phyloP scores from a whole-genome alignment of 2,329 filamentous ascomycete genomes.

The Fonsecaea nubica region DNA sequence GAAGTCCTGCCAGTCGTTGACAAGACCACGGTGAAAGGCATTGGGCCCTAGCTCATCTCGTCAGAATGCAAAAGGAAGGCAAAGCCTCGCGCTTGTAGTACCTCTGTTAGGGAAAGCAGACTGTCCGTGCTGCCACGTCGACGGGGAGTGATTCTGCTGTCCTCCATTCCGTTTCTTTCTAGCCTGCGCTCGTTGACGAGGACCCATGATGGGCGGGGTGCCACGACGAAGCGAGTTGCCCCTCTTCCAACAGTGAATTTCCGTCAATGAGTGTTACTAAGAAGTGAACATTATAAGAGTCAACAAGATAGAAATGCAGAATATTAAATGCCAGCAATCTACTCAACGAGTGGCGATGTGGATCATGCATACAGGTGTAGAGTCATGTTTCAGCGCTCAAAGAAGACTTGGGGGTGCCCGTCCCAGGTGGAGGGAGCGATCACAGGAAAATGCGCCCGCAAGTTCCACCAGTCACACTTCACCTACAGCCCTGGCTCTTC shows the following conservation, averaged over 20 bases:
- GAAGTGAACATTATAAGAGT: background rate
- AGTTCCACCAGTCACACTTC: constrained; percentile 9
- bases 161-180: constrained; percentile 34
- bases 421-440: background rate
- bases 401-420: background rate
- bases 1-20: constrained; percentile 32
- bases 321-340: background rate
- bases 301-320: background rate
- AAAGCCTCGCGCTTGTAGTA: constrained; percentile 1
- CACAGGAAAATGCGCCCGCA: background rate
- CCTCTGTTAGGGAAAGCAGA: constrained; percentile 25
- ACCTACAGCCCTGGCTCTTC: background rate
- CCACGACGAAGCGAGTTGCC: background rate
- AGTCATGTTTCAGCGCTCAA: background rate
- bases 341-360: background rate
- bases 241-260: background rate
- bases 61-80: constrained; percentile 14
- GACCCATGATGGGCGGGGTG: constrained; percentile 35
- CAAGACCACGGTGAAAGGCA: constrained; percentile 18
- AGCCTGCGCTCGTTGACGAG: constrained; percentile 35
- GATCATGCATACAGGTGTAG: background rate
- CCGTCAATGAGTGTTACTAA: background rate
- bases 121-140: constrained; percentile 31
- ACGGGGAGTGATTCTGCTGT: constrained; percentile 20
- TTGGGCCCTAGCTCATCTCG: constrained; percentile 24